Base-by-base conservation (phyloP, 2,329 filamentous ascomycete genomes). In the Fusarium verticillioides region DNA sequence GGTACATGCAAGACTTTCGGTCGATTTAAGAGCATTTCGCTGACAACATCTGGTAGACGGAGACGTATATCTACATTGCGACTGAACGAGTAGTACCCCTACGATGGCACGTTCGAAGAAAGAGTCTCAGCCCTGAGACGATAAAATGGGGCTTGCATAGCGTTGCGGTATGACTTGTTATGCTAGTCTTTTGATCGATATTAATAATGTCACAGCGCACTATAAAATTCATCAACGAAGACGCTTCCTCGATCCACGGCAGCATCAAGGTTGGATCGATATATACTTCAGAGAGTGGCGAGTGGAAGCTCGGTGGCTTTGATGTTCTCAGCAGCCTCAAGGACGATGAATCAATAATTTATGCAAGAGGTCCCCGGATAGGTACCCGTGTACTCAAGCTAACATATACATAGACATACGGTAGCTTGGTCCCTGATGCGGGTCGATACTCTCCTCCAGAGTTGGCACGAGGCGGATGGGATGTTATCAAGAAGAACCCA, bases 291-390 rank as follows among this genome's bases (percentile, higher is more conserved):
- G 96, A 98, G 80, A 98, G 96, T 79, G 96, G 96, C 65, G 96
- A 99, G 83, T 99, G 96, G 96, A 98, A 97, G 79, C 85, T 99
- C 4, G 95, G 93, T 26, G 96, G 96, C 2, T 97, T 99, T 76
- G 96, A 99, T 75, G 89, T 97, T 9, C 83, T 98, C 66, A 98
- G 95, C 83, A 98, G 93, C 42, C 92, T 98, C 84, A 98, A 98
- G 78, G 96, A 98, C 64, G 95, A 98, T 70, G 94, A 98, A 77
- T 94, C 95, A 15, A 87, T 97, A 53, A 95, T 99, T 79, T 98
- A 97, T 80, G 92, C 94, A 37, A 65, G 81, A 73, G 13, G 10
- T 9, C 37, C 11, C 26, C 9, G 12, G 7, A 21, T 16, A 36
- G 23, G 7, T 11, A 9, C 47, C 21, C 28, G 13, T 13, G 46